A percentile compares a stretch with the other conserved stretches of the same genome.
Conservation (phyloP, 139 green algal genomes). For the Chlamydomonas sp. region DNA sequence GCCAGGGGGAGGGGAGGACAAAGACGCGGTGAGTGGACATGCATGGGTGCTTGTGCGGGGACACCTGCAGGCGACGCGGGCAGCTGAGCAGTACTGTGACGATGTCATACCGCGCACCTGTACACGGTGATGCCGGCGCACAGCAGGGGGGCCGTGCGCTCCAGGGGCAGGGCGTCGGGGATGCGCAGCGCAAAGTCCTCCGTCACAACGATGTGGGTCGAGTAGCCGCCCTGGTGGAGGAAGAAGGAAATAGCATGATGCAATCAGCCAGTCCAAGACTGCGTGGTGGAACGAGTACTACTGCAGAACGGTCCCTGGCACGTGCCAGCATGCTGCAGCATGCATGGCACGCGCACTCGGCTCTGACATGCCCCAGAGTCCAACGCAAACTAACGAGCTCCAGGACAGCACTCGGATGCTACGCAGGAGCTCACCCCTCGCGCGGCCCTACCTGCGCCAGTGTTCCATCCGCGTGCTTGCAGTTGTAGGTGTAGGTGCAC, state of each 20-base stretch:
- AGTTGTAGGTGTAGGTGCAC: constrained; percentile 78
- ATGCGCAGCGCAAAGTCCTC: constrained; percentile 66
- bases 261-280: no score
- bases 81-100: no score
- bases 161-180: constrained; percentile 71
- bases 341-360: no score
- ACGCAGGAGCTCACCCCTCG: not conserved
- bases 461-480: constrained; percentile 55
- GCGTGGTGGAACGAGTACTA: not conserved
- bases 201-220: constrained; percentile 64
- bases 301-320: not conserved
- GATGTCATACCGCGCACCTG: constrained; percentile 12
- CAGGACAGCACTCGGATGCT: no score
- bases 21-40: not conserved
- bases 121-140: constrained; percentile 86
- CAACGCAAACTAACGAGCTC: no score
- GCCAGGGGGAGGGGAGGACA: not conserved
- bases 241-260: not conserved
- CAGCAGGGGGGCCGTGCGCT: constrained; percentile 77
- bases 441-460: constrained; percentile 2
- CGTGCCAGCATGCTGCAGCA: no score
- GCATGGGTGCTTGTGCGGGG: not conserved
- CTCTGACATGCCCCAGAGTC: no score
- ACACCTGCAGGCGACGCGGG: no score
- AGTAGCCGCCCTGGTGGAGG: constrained; percentile 79